Conservation (phyloP, 1,284 basidiomycete genomes). For the Irpex lacteus region DNA sequence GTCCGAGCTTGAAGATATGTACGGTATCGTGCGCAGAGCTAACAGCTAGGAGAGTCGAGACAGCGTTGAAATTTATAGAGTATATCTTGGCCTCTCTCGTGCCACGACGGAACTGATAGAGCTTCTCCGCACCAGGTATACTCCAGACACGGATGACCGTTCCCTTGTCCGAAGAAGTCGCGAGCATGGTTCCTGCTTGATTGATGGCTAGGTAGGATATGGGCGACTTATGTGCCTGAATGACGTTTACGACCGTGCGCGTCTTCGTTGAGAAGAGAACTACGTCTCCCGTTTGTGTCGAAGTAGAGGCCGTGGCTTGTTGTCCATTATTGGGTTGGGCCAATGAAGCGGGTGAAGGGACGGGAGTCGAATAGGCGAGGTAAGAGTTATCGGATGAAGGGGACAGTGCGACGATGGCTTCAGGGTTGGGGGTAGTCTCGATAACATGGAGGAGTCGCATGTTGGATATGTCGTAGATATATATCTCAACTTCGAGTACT, state of each 20-base stretch:
- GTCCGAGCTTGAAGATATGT: slow-evolving; percentile 89
- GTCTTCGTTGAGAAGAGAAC: slow-evolving; percentile 92
- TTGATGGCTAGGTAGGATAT: slow-evolving; percentile 89
- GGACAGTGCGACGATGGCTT: slow-evolving; percentile 93
- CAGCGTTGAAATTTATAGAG: slow-evolving; percentile 89
- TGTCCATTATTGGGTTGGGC: slow-evolving; percentile 43
- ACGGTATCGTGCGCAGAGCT: slow-evolving; percentile 94
- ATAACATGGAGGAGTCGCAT: slow-evolving; percentile 98
- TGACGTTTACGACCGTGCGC: slow-evolving; percentile 90
- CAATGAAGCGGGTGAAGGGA: slow-evolving; percentile 77
- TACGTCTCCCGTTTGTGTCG: slow-evolving; percentile 78
- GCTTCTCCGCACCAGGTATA: slow-evolving; percentile 87
- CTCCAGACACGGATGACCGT: slow-evolving; percentile 97
- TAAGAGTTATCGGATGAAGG: slow-evolving; percentile 96
- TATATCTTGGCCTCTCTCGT: slow-evolving; percentile 86
- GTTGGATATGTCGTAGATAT: slow-evolving; percentile 98
- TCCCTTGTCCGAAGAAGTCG: slow-evolving; percentile 93
- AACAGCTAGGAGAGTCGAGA: slow-evolving; percentile 84
- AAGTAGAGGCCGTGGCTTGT: slow-evolving; percentile 31
- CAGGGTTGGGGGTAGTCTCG: slow-evolving; percentile 94
- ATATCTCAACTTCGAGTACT: slow-evolving; percentile 94
- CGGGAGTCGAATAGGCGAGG: slow-evolving; percentile 93
- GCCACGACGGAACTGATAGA: slow-evolving; percentile 94
- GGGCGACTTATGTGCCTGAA: slow-evolving; percentile 96
- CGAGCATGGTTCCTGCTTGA: slow-evolving; percentile 85